Evolutionary conservation across 495 filamentous ascomycete species (phyloP).

Genomic region (Stereocaulon alpinum): DNA sequence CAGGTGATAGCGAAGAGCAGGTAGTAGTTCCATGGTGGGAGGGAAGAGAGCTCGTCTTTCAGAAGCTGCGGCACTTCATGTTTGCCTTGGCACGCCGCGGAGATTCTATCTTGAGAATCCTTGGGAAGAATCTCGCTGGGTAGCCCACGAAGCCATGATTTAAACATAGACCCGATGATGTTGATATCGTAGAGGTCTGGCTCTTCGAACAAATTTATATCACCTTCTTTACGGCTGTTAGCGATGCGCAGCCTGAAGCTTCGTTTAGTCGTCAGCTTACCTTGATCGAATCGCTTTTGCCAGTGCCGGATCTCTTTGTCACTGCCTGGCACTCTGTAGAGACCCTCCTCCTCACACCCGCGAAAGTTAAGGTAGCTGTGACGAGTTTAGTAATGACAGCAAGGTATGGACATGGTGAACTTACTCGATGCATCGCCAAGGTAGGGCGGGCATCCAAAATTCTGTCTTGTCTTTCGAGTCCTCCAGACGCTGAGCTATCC

Average conservation of each 20-base stretch:
- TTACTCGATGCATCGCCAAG: slow-evolving; percentile 81
- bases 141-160: slow-evolving; percentile 87
- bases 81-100: slow-evolving; percentile 60
- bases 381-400: slow-evolving; percentile 13
- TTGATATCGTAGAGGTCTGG: slow-evolving; percentile 85
- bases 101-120: slow-evolving; percentile 60
- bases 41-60: slow-evolving; percentile 78
- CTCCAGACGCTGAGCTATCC: slow-evolving; percentile 76
- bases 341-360: slow-evolving; percentile 78
- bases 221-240: slow-evolving; percentile 45
- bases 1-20: slow-evolving; percentile 92
- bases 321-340: slow-evolving; percentile 81
- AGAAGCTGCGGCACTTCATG: slow-evolving; percentile 68
- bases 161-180: slow-evolving; percentile 84
- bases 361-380: slow-evolving; percentile 75
- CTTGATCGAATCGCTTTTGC: slow-evolving; percentile 76
- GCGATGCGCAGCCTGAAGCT: not conserved
- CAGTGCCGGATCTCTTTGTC: slow-evolving; percentile 74
- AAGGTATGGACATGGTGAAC: slow-evolving; percentile 16
- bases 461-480: slow-evolving; percentile 85
- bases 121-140: slow-evolving; percentile 86
- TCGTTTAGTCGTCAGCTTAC: slow-evolving; percentile 30
- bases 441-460: slow-evolving; percentile 93
- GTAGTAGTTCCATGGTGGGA: slow-evolving; percentile 90
- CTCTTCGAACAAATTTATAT: slow-evolving; percentile 77